These are phyloP conservation scores for Trapa bicornis DNA, from an alignment of 345 rosid genomes.

Conservation along the genomic window DNA sequence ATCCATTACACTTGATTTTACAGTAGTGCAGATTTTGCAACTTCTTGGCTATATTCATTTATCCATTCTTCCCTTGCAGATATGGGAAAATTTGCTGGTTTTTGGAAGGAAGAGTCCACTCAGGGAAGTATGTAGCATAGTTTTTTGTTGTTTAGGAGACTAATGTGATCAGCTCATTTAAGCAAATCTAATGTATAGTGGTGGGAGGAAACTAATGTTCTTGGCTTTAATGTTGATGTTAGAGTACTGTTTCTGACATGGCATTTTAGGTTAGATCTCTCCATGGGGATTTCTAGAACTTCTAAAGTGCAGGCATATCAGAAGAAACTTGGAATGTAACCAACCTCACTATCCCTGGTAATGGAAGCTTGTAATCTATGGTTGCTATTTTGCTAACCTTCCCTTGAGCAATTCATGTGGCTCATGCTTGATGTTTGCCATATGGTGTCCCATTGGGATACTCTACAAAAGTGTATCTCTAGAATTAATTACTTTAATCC, in stretches of 20 bases:
- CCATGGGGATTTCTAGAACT: conserved; percentile 10
- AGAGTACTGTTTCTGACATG: conserved; percentile 2
- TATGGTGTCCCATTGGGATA: too few species aligned
- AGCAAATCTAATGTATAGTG: conserved; percentile 13
- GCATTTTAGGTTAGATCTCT: conserved; percentile 12
- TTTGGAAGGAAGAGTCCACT: neutral
- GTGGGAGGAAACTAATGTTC: neutral
- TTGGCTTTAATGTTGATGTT: neutral
- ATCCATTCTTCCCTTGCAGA: neutral
- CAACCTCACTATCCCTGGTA: neutral
- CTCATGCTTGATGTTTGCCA: too few species aligned
- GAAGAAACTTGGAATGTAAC: conserved; percentile 1
- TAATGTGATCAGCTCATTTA: neutral
- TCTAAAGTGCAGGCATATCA: conserved; percentile 8
- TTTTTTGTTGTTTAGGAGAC: neutral
- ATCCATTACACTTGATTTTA: neutral
- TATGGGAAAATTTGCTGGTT: neutral
- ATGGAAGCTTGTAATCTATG: neutral
- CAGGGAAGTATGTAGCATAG: neutral
- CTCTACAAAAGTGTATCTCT: too few species aligned
- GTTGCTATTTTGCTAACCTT: neutral
- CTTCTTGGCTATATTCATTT: neutral
- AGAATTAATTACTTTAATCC: too few species aligned
- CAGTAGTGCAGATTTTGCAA: neutral
- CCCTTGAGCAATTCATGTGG: too few species aligned